phyloP scores from a whole-genome alignment of 225 moss, liverwort and hornwort genomes.

The Pleurozium schreberi region DNA sequence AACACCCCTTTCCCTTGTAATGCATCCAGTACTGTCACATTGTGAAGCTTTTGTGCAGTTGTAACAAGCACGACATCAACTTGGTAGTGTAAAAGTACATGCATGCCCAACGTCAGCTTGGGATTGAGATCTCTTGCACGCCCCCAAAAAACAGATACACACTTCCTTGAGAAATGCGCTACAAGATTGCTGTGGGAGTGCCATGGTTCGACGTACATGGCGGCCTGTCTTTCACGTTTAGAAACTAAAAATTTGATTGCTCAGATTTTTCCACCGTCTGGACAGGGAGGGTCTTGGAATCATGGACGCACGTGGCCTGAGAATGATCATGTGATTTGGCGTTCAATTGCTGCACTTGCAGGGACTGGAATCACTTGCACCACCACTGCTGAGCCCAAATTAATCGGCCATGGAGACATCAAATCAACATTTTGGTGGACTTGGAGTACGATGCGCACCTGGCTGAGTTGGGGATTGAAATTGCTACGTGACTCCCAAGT shows the following conservation, averaged over 20 bases:
- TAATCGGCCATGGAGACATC: not conserved
- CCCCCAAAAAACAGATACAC: not conserved
- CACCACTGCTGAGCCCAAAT: not conserved
- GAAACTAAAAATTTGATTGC: not conserved
- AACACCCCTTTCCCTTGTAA: no score
- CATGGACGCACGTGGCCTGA: not conserved
- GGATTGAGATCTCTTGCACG: not conserved
- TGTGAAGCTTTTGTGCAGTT: not conserved
- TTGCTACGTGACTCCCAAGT: not conserved
- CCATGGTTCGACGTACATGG: not conserved
- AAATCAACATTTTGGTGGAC: not conserved
- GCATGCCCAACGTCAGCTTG: not conserved
- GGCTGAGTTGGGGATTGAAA: not conserved
- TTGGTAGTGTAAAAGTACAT: not conserved
- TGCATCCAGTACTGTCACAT: not conserved
- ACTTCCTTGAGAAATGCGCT: not conserved
- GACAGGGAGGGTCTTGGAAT: not conserved
- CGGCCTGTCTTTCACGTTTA: not conserved
- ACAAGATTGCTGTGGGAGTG: not conserved
- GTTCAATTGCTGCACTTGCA: not conserved
- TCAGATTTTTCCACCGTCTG: not conserved
- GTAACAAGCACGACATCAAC: not conserved
- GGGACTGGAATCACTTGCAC: not conserved
- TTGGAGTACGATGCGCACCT: not conserved
- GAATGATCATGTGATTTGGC: not conserved